These are phyloP conservation scores for Pseudocercospora musae DNA, from an alignment of 2,329 filamentous ascomycete species.

Conservation along the genomic window DNA sequence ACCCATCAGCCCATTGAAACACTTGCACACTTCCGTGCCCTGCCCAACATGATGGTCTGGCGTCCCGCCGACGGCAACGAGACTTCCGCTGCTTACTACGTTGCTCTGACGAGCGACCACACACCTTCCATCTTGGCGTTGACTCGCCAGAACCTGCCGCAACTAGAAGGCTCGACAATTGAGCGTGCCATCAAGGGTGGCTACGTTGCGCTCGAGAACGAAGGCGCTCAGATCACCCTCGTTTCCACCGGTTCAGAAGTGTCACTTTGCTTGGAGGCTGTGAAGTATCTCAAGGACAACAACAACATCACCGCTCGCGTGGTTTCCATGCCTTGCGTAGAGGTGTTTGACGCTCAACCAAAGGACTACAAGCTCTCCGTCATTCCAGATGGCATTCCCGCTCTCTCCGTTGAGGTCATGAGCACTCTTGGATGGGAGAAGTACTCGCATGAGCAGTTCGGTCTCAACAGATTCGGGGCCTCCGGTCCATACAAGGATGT, in stretches of 20 bases:
- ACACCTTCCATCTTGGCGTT: conserved; percentile 92
- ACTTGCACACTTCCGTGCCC: conserved; percentile 93
- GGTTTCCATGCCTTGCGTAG: conserved; percentile 93
- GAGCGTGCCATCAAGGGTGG: conserved; percentile 91
- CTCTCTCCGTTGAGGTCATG: conserved; percentile 94
- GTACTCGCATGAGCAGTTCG: conserved; percentile 99
- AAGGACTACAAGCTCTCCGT: conserved; percentile 95
- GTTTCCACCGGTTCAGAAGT: conserved; percentile 97
- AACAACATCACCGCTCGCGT: conserved; percentile 84
- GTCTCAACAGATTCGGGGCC: conserved; percentile 97
- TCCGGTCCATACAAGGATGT: conserved; percentile 97
- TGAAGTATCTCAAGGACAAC: conserved; percentile 86
- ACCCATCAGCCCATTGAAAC: conserved; percentile 99
- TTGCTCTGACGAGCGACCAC: conserved; percentile 82
- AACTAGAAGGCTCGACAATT: conserved; percentile 90
- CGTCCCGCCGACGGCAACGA: conserved; percentile 98
- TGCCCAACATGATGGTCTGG: conserved; percentile 99
- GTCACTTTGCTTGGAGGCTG: conserved; percentile 85
- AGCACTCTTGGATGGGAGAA: conserved; percentile 97
- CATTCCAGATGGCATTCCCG: conserved; percentile 89
- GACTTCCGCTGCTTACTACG: conserved; percentile 95
- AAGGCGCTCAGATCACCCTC: conserved; percentile 81
- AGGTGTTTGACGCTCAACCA: conserved; percentile 89
- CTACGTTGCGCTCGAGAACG: conserved; percentile 81
- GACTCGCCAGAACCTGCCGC: conserved; percentile 96